Percentiles rank a stretch among this genome's conserved stretches.
These are phyloP conservation scores for Lumnitzera littorea DNA, from an alignment of 345 rosid genomes.

Conservation along the genomic window DNA sequence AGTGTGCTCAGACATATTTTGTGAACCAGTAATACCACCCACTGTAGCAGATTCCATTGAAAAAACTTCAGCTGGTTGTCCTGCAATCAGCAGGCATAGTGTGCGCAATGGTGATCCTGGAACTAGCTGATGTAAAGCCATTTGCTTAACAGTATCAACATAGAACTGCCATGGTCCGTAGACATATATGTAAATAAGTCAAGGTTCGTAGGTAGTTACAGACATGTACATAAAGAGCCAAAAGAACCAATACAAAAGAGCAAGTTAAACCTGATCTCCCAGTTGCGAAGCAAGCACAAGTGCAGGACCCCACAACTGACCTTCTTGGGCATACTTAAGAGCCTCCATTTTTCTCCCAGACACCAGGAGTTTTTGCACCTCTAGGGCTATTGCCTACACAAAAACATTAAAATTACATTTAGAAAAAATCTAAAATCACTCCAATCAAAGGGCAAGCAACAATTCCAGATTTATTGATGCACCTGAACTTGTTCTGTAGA, in stretches of 20 bases:
- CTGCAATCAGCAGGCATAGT: conserved; percentile 91
- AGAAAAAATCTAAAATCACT: conserved; percentile 11
- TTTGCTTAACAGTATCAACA: conserved; percentile 84
- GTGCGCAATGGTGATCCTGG: conserved; percentile 97
- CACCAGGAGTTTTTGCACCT: conserved; percentile 90
- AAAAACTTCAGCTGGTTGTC: conserved; percentile 92
- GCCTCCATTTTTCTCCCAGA: conserved; percentile 92
- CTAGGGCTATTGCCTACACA: conserved; percentile 74
- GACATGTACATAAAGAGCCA: background rate
- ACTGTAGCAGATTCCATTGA: conserved; percentile 29
- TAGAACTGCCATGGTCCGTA: conserved; percentile 57
- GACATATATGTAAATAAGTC: too few species aligned
- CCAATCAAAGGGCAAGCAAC: background rate
- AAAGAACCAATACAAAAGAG: background rate
- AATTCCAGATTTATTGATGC: conserved; percentile 12
- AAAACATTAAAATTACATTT: background rate
- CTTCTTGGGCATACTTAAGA: conserved; percentile 76
- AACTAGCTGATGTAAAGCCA: conserved; percentile 88
- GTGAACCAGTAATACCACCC: conserved; percentile 29
- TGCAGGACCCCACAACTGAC: conserved; percentile 99
- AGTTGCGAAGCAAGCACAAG: conserved; percentile 93
- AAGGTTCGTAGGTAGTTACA: background rate
- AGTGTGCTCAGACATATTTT: conserved; percentile 35
- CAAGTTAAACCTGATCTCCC: conserved; percentile 75
- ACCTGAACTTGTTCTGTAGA: conserved; percentile 87